phyloP scores from a whole-genome alignment of 2,329 filamentous ascomycete species.

The Capronia epimyces region DNA sequence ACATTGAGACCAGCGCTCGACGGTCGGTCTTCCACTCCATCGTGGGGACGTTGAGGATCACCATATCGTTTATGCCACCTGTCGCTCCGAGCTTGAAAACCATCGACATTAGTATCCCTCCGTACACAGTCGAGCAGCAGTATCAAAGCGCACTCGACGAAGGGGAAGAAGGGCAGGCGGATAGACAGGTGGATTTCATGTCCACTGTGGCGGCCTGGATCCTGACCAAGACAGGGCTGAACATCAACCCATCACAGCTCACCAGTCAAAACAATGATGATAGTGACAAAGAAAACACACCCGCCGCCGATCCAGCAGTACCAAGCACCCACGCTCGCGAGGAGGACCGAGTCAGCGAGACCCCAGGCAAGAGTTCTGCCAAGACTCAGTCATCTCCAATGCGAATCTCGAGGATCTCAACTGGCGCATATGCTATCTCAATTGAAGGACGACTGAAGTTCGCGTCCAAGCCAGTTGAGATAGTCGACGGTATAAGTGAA shows the following conservation, averaged over 20 bases:
- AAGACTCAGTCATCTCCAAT: conserved; percentile 9
- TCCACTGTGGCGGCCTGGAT: conserved; percentile 11
- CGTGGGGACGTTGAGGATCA: conserved; percentile 22
- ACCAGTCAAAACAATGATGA: not conserved
- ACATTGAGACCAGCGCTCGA: not conserved
- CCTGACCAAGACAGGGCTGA: conserved; percentile 11
- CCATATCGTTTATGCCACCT: conserved; percentile 18
- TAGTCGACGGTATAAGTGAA: not conserved
- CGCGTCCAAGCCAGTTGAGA: conserved; percentile 14
- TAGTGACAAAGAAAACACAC: not conserved
- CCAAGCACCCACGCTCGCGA: not conserved
- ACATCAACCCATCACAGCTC: not conserved
- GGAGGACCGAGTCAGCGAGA: not conserved
- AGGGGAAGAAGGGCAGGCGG: not conserved
- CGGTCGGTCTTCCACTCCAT: conserved; percentile 4
- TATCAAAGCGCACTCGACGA: not conserved
- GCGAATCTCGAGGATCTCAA: conserved; percentile 21
- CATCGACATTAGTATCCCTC: conserved; percentile 21
- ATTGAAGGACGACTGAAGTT: conserved; percentile 23
- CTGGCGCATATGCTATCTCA: conserved; percentile 22
- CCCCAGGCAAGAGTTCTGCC: not conserved
- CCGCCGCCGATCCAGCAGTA: not conserved
- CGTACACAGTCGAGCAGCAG: conserved; percentile 9
- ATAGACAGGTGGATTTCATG: conserved; percentile 7
- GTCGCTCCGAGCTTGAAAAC: conserved; percentile 23